Base-by-base conservation (phyloP, 768 basidiomycete species). In the Naganishia antarctica region DNA sequence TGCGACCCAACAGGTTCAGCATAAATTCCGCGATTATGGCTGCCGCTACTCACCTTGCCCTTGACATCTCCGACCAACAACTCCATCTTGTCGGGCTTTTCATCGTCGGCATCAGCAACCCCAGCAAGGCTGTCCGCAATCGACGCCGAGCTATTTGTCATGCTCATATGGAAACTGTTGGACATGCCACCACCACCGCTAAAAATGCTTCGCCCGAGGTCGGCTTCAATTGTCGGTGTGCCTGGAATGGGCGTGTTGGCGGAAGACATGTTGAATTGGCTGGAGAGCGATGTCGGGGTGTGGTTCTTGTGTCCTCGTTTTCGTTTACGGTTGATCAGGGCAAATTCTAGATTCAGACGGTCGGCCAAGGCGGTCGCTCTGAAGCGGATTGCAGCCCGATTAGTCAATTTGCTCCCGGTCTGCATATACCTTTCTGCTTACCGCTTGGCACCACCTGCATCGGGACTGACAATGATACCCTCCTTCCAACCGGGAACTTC, bases 401-500 rank as follows among this genome's bases (percentile, higher is more conserved):
- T 34, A 32, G 18, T n/a, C 37, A 25, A 8, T 3, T 13, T 34
- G 13, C n/a, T 41, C 1, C 5, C 3, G 23, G 2, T 57, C 21
- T 23, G 15, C 50, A 28, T 21, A 18, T 23, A 18, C 34, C 21
- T 13, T 3, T 23, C 3, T 18, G 64, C 65, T 58, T 71, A 92
- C 93, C 94, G 84, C 81, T 99, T 98, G 46, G 96, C 94, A 60
- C 96, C 96, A 63, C 96, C 96, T 0, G 96, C 96, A 79, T 99
- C 96, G 23, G 96, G 96, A 50, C 89, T 91, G 63, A 99, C 96
- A 68, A 99, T 94, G 69, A 98, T 89, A 51, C 94, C 84, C 71
- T 93, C 83, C 61, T 83, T 81, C 78, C 78, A 79, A 61, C 91
- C 80, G 67, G 88, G 84, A 78, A 97, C 93, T 77, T 92, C 86